Base-by-base conservation (phyloP, 176 grass and related monocot genomes). In the Saccharum spontaneum region DNA sequence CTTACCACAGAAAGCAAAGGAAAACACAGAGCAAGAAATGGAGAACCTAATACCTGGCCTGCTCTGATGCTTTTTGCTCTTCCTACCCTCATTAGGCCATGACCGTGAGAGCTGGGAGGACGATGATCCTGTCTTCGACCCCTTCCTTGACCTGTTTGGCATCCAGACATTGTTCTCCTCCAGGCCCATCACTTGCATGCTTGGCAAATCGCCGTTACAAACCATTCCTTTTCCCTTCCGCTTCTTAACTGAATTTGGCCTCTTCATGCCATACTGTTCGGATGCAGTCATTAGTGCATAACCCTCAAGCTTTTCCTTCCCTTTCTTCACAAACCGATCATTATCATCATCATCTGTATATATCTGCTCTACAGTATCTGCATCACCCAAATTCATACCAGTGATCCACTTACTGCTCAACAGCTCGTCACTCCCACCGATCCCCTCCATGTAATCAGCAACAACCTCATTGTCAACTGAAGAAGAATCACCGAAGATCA, bases 371-470 rank as follows among this genome's bases (percentile, higher is more conserved):
- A 83, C 84, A 24, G 89, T 82, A 59, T 86, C 78, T 14, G 84
- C 85, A 84, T 90, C 84, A 36, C 71, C 87, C 62, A 94, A 79
- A 71, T 92, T 97, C 78, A 87, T 74, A 26, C 82, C 55, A 24
- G 74, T 43, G 6, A 90, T 31, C 82, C 83, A 93, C 62, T 82
- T 76, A 67, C 67, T 66, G 37, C 80, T 93, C 30, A 91, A 81
- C 54, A 93, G 90, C 75, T 98, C 82, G 16, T 84, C 84, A 6
- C 78, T 87, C 69, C 85, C 87, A 3, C 90, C 92, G 6, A 95
- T 88, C 39, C 95, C 95, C 75, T 93, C 87, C 79, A 98, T 88
- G 82, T 98, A 98, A 91, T 98, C 95, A 6, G 74, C 78, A 38
- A 89, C 84, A 75, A 98, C 64, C 10, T 98, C 92, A 73, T 90